A percentile compares a stretch with the other conserved stretches of the same genome.
These are phyloP conservation scores for Kwoniella europaea DNA, from an alignment of 768 basidiomycete species.

Conservation along the genomic window DNA sequence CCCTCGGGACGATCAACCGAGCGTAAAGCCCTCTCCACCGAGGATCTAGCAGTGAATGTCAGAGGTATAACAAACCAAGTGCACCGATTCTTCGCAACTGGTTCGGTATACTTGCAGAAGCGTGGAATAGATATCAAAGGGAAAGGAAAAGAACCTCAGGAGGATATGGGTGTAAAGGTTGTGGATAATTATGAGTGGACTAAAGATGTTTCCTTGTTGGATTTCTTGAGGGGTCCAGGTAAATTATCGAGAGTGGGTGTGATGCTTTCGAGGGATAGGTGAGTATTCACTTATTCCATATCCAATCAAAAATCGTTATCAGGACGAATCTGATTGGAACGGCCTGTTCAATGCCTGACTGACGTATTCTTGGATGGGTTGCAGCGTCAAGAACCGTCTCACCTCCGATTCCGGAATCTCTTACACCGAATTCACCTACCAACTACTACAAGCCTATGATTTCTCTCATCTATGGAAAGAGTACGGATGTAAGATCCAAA, in stretches of 20 bases:
- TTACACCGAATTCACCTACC: slow-evolving; percentile 98
- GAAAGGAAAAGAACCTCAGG: slow-evolving; percentile 11
- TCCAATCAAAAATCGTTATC: no score
- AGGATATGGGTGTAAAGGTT: slow-evolving; percentile 58
- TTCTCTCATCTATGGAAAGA: slow-evolving; percentile 74
- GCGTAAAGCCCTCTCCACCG: slow-evolving; percentile 69
- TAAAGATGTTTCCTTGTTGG: slow-evolving; percentile 71
- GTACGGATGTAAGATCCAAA: slow-evolving; percentile 77
- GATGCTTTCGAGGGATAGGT: slow-evolving; percentile 93
- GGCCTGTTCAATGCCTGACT: no score
- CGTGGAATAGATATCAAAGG: slow-evolving; percentile 30
- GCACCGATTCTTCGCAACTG: slow-evolving; percentile 73
- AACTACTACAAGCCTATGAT: slow-evolving; percentile 95
- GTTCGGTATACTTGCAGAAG: slow-evolving; percentile 67
- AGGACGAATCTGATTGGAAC: no score
- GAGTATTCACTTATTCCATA: slow-evolving; percentile 32
- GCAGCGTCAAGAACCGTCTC: slow-evolving; percentile 80
- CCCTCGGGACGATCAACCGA: slow-evolving; percentile 88
- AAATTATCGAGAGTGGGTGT: slow-evolving; percentile 78
- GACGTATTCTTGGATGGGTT: neutral
- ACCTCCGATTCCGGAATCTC: slow-evolving; percentile 80
- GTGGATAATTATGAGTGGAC: slow-evolving; percentile 81
- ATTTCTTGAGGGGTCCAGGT: slow-evolving; percentile 83
- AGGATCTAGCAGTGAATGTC: slow-evolving; percentile 72
- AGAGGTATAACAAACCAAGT: slow-evolving; percentile 68